A percentile compares a stretch with the other conserved stretches of the same genome.
phyloP scores from a whole-genome alignment of 208 protist species.

The Leishmania guyanensis region DNA sequence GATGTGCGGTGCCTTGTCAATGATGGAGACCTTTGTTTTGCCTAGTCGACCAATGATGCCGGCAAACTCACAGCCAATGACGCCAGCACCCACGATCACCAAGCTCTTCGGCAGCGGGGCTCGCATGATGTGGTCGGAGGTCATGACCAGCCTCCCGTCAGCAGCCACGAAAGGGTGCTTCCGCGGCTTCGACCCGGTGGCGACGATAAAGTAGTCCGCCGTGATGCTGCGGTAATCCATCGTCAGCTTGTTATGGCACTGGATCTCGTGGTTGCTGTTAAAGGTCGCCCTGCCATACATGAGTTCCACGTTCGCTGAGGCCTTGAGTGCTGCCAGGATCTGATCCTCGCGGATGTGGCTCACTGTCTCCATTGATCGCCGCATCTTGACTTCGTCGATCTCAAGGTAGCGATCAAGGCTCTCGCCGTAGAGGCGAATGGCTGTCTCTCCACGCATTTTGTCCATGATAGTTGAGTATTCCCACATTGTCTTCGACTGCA shows the following conservation, averaged over 20 bases:
- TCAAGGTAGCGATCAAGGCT: constrained; percentile 44
- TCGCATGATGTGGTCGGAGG: constrained; percentile 76
- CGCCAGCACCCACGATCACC: constrained; percentile 76
- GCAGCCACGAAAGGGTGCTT: constrained; percentile 59
- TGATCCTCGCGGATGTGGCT: constrained; percentile 62
- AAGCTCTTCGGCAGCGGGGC: constrained; percentile 64
- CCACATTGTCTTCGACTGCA: constrained; percentile 87
- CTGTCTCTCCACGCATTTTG: constrained; percentile 44
- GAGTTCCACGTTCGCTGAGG: constrained; percentile 45
- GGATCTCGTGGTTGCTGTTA: constrained; percentile 49
- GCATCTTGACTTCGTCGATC: constrained; percentile 63
- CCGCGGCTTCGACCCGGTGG: constrained; percentile 64
- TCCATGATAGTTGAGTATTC: constrained; percentile 60
- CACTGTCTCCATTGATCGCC: constrained; percentile 38
- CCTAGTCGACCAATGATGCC: constrained; percentile 67
- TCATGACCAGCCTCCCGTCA: constrained; percentile 64
- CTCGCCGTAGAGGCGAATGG: constrained; percentile 55
- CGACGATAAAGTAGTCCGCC: constrained; percentile 83
- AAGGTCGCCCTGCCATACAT: constrained; percentile 69
- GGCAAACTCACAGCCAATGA: constrained; percentile 83
- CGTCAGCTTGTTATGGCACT: constrained; percentile 45
- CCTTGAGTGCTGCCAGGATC: constrained; percentile 42
- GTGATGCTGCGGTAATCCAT: constrained; percentile 59
- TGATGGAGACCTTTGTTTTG: constrained; percentile 71
- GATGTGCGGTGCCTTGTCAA: constrained; percentile 73